Conservation (phyloP, 2,329 filamentous ascomycete species). For the Alternaria incomplexa region DNA sequence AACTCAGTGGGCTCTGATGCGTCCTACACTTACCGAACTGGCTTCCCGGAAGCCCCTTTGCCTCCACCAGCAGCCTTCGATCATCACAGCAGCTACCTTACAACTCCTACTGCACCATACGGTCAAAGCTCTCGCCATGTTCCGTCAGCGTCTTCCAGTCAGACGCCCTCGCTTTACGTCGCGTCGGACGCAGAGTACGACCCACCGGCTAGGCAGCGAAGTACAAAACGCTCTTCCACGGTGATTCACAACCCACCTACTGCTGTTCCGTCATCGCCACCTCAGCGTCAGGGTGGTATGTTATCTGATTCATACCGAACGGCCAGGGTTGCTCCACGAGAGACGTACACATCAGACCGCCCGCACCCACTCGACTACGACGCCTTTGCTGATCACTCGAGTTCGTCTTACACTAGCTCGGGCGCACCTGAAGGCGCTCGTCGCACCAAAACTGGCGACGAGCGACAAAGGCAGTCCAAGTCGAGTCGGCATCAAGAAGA, state of each 20-base stretch:
- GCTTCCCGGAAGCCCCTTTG: constrained; percentile 37
- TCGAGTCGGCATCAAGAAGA: constrained; percentile 33
- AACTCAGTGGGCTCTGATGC: constrained; percentile 41
- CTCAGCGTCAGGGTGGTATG: constrained; percentile 16
- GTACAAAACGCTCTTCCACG: constrained; percentile 28
- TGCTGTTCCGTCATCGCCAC: constrained; percentile 22
- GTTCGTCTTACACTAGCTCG: constrained; percentile 29
- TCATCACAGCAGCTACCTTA: constrained; percentile 25
- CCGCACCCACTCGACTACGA: constrained; percentile 29
- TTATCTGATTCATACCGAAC: constrained; percentile 29
- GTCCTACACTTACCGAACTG: constrained; percentile 40
- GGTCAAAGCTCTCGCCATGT: constrained; percentile 33
- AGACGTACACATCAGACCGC: constrained; percentile 15
- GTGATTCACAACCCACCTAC: constrained; percentile 37
- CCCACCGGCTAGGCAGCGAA: constrained; percentile 27
- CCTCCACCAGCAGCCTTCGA: constrained; percentile 21
- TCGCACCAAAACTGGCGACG: constrained; percentile 28
- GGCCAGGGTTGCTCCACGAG: constrained; percentile 26
- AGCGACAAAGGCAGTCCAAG: constrained; percentile 25
- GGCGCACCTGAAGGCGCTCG: constrained; percentile 29
- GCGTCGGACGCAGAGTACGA: constrained; percentile 41
- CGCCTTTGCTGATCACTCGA: constrained; percentile 22
- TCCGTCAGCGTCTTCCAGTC: constrained; percentile 39
- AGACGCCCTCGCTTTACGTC: constrained; percentile 36
- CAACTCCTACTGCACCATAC: constrained; percentile 25